Evolutionary conservation across 139 green algal species (phyloP), one percentile per base, ranked within the genome.

Genomic region (Trebouxia sp.): DNA sequence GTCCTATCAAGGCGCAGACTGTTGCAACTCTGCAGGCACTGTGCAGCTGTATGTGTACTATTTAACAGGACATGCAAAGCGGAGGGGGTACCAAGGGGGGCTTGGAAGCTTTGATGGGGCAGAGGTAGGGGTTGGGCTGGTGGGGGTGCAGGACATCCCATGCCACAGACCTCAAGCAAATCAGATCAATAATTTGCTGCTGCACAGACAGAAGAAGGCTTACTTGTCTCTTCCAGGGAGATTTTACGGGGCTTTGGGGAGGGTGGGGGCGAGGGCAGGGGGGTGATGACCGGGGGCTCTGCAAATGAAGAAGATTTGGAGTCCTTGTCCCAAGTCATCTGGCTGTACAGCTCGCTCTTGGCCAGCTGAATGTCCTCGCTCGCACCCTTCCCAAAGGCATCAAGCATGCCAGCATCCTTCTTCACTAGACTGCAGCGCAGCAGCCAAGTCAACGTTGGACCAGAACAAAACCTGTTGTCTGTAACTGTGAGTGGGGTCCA

Each of bases 321-420:
- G 4, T 86, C 82, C 22, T 85, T 78, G 79, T 96, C 88, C 79
- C 83, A 92, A 1, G 92, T 96, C 83, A 96, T 92, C 80, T 91
- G 87, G 22, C 50, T 65, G 79, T 96, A 97, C 84, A 97, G 80
- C 76, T 89, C 87, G 58, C 84, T 78, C 83, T 97, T 97, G 75
- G 89, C 88, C 26, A 77, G 28, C 51, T 85, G 86, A 69, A 97
- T 97, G 85, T 97, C 92, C 9, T 93, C 90, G 17, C 80, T 89
- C 37, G 93, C 93, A 35, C 92, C 93, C 87, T 96, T 96, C 67
- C 91, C 93, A 82, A 95, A 97, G 0, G 92, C 92, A 79, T 98
- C 95, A 75, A 98, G 89, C 93, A 98, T 97, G 70, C 85, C 85
- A 0, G 94, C 92, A 76, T 98, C 92, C 85, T 98, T 98, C 75